Base-by-base conservation (phyloP, 768 basidiomycete species). In the Fistulinella prunicolor region DNA sequence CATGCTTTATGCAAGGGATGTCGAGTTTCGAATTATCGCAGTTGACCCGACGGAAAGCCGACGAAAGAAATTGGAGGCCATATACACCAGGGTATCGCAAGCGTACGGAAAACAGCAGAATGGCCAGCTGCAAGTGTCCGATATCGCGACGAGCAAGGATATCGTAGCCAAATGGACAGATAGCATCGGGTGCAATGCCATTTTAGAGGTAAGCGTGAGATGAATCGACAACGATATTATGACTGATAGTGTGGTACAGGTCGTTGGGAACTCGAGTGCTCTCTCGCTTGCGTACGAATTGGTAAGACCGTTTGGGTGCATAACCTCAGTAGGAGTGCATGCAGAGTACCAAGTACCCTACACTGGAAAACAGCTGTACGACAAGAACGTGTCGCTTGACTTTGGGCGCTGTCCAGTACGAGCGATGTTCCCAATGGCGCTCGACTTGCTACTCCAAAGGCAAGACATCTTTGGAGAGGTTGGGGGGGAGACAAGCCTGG, bases 401-500 rank as follows among this genome's bases (percentile, higher is more conserved):
- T 91, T 90, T 61, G 89, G 89, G 9, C 80, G 88, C 9, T 90
- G 88, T 55, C 89, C 87, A 14, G 86, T 87, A 5, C 80, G 85
- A 13, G 81, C 87, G 1, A 81, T 89, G 78, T 82, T 90, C 56
- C 83, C 84, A 9, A 64, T 78, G 47, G 89, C 87, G 2, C 74
- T 86, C 34, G 82, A 82, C 55, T 64, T 91, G 23, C 67, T 92
- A 24, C 71, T 85, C 38, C 81, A 82, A 57, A 71, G 83, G 26
- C 85, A 84, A 59, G 85, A 88, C 56, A 72, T 89, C 1, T 85
- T 91, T 52, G 86, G 84, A n/a, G 69, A 71, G n/a, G 74, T 89
- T 0, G 87, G 88, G 4, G 69, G 74, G 24, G 69, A 74, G 13
- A 73, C 75, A 9, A 83, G 81, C 49, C 67, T 90, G 26, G 79